Evolutionary conservation across 1,284 basidiomycete species (phyloP), one percentile per base, ranked within the genome.

Genomic region (Trametes pubescens): DNA sequence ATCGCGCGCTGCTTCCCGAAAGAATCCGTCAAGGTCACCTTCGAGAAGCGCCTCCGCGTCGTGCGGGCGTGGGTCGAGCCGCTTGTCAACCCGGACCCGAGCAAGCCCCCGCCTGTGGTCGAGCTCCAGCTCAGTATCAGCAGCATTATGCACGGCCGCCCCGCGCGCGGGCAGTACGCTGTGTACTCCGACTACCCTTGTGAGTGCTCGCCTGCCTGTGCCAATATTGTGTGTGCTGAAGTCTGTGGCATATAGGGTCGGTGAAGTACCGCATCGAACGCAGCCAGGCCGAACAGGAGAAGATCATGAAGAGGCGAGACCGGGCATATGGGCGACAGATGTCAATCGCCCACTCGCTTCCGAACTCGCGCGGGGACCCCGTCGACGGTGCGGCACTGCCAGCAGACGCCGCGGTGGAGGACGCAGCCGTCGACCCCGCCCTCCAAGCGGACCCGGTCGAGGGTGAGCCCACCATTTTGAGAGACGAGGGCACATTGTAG

Each of bases 1-100:
- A 84, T 92, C 3, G 80, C 84, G 0, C 71, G 75, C 0, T 82
- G 86, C 59, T 95, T 91, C 77, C 92, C 93, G 0, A 76, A 83
- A 9, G 77, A 87, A 86, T 84, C 86, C 34, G 78, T 94, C 26
- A 80, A 79, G 66, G 86, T 85, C 65, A 84, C 85, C 4, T 85
- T 87, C 69, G 89, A 90, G 58, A 81, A 84, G 57, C 68, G 72
- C 5, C 72, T 76, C 1, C 70, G 78, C 22, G 73, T 79, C 29
- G 78, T 94, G 70, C 81, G 84, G 16, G 80, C 92, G 2, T 93
- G 86, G 81, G 84, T 93, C 9, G 84, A 91, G 72, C 92, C 91
- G 10, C 34, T 65, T 35, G 76, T 75, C 2, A 78, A 84, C 11
- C 86, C 83, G 81, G 43, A 46, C 21, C 34, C 48, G 11, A 74